These are phyloP conservation scores for Blastocystis sp. DNA, from an alignment of 352 stramenopile species.

Conservation along the genomic window DNA sequence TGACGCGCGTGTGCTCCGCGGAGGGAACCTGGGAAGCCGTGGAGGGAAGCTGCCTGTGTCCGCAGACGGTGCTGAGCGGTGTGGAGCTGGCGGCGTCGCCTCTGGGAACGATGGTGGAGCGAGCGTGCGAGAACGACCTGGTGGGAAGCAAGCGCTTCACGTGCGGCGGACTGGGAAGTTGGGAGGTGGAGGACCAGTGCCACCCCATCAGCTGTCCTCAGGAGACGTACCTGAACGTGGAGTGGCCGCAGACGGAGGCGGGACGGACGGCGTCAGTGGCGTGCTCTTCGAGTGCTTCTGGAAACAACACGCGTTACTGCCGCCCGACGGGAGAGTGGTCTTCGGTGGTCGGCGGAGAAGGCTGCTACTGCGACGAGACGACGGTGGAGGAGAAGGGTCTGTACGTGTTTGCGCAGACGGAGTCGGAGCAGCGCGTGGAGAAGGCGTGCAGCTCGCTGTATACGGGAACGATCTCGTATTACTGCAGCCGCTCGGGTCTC, in stretches of 20 bases:
- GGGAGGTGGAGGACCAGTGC: slow-evolving; percentile 22
- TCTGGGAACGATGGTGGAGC: not conserved
- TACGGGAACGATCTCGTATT: not conserved
- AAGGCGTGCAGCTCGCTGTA: not conserved
- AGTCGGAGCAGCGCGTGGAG: not conserved
- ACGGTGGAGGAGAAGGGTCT: slow-evolving; percentile 6
- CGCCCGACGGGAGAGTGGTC: slow-evolving; percentile 18
- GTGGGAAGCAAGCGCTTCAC: not conserved
- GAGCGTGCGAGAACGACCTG: not conserved
- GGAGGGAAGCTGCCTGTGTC: not conserved
- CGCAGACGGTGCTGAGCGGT: not conserved
- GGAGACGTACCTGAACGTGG: not conserved
- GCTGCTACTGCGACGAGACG: not conserved
- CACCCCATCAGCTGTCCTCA: not conserved
- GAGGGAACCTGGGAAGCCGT: slow-evolving; percentile 15
- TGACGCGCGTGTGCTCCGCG: not conserved
- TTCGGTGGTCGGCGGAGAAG: not conserved
- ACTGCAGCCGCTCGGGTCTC: not conserved
- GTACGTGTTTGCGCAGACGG: slow-evolving; percentile 3
- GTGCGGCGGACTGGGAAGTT: not conserved
- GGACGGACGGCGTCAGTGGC: not conserved
- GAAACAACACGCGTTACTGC: not conserved
- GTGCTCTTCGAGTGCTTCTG: not conserved
- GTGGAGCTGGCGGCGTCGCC: not conserved
- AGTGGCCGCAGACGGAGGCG: not conserved